phyloP scores from a whole-genome alignment of 768 basidiomycete species.

The Lactarius akahatsu region DNA sequence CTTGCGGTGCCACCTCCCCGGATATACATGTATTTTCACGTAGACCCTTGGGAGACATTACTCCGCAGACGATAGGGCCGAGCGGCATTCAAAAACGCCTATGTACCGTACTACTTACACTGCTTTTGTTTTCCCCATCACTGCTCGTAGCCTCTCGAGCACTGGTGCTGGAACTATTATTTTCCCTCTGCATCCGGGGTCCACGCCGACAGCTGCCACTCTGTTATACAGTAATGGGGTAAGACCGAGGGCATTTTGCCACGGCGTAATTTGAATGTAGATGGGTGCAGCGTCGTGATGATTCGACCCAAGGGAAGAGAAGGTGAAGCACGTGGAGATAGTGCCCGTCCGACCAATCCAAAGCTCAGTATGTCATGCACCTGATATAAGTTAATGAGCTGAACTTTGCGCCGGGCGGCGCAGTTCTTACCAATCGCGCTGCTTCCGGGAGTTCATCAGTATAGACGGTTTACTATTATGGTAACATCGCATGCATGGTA shows the following conservation, averaged over 20 bases:
- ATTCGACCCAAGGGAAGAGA: background rate
- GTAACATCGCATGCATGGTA: background rate
- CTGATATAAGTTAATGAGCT: background rate
- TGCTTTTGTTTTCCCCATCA: slow-evolving; percentile 14
- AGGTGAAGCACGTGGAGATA: background rate
- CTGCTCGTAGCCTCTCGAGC: slow-evolving; percentile 4
- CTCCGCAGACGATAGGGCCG: slow-evolving; percentile 20
- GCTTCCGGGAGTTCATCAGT: background rate
- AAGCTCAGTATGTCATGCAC: background rate
- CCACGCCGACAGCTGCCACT: background rate
- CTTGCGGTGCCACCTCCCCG: slow-evolving; percentile 3
- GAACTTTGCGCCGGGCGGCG: background rate
- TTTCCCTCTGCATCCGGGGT: background rate
- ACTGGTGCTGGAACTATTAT: background rate
- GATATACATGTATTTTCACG: slow-evolving; percentile 8
- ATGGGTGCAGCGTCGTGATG: background rate
- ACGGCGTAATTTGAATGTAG: background rate
- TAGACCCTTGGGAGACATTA: slow-evolving; percentile 6
- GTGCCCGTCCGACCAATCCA: background rate
- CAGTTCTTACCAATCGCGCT: background rate
- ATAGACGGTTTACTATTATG: no score
- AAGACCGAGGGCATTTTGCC: background rate
- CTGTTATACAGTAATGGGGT: background rate
- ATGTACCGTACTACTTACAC: slow-evolving; percentile 21
- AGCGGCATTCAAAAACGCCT: slow-evolving; percentile 9